A percentile compares a stretch with the other conserved stretches of the same genome.
Evolutionary conservation across 371 early-diverging fungal species (phyloP).

Genomic region (Thermomucor indicae-seudaticae): DNA sequence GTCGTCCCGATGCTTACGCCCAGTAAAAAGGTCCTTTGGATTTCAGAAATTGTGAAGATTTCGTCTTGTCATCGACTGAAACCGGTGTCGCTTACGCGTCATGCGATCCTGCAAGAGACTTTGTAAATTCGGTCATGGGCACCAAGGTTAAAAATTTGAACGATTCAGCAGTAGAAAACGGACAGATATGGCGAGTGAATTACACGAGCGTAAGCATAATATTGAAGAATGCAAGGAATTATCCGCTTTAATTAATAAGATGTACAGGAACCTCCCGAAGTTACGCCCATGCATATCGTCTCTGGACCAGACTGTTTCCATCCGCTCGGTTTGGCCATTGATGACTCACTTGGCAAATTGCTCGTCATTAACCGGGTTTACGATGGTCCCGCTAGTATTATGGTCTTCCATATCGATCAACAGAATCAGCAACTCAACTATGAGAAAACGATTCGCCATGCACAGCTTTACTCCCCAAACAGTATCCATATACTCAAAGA

Average conservation of each 20-base stretch:
- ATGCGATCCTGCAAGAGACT: constrained; percentile 29
- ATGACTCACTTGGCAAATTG: constrained; percentile 2
- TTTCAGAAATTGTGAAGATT: constrained; percentile 32
- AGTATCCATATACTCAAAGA: constrained; percentile 22
- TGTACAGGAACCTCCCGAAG: too few species aligned
- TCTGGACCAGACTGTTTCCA: constrained; percentile 12
- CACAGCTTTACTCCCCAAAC: constrained; percentile 26
- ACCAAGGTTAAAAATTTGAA: constrained; percentile 3
- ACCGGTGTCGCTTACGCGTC: constrained; percentile 22
- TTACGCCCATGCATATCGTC: too few species aligned
- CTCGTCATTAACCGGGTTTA: constrained; percentile 19
- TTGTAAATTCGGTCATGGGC: constrained; percentile 27
- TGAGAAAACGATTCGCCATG: constrained; percentile 19
- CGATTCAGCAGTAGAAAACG: constrained; percentile 2
- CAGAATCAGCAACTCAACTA: constrained; percentile 8
- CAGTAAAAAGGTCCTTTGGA: constrained; percentile 23
- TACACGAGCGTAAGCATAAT: constrained; percentile 17
- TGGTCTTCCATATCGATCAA: constrained; percentile 12
- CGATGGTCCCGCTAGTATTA: constrained; percentile 8
- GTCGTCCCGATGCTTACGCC: too few species aligned
- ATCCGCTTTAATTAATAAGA: too few species aligned
- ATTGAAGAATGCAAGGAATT: too few species aligned
- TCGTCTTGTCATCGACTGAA: constrained; percentile 10
- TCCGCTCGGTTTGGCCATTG: constrained; percentile 17
- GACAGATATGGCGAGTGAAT: constrained; percentile 28